A percentile compares a stretch with the other conserved stretches of the same genome.
These are phyloP conservation scores for Camellia sinensis DNA, from an alignment of 148 eudicot species.

Conservation along the genomic window DNA sequence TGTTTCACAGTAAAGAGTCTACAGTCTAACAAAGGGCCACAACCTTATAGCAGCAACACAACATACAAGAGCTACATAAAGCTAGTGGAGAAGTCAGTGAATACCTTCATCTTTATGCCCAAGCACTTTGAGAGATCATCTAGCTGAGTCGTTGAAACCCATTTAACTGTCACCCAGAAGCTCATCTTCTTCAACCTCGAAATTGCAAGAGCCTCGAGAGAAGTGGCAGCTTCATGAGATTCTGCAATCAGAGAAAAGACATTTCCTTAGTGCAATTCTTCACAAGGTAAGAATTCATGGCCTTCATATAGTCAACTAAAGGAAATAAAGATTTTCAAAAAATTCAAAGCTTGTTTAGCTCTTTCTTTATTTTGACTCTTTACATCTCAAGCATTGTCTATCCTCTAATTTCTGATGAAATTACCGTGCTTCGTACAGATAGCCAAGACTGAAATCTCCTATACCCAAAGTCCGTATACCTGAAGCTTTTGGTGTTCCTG, in stretches of 20 bases:
- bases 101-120: neutral
- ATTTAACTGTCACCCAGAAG: neutral
- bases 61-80: neutral
- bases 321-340: neutral
- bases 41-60: neutral
- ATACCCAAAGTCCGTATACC: neutral
- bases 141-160: neutral
- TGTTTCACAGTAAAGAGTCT: neutral
- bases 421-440: neutral
- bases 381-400: neutral
- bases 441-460: neutral
- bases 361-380: neutral
- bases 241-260: neutral
- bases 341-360: neutral
- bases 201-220: slow-evolving; percentile 3
- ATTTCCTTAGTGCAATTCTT: neutral
- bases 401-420: neutral
- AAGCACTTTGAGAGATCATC: neutral
- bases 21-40: neutral
- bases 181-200: slow-evolving; percentile 9
- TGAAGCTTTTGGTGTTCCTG: neutral
- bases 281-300: slow-evolving; percentile 13
- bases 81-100: neutral
- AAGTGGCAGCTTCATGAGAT: neutral
- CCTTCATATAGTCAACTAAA: neutral